phyloP scores from a whole-genome alignment of 306 rosid species.

The Cucurbita pepo region DNA sequence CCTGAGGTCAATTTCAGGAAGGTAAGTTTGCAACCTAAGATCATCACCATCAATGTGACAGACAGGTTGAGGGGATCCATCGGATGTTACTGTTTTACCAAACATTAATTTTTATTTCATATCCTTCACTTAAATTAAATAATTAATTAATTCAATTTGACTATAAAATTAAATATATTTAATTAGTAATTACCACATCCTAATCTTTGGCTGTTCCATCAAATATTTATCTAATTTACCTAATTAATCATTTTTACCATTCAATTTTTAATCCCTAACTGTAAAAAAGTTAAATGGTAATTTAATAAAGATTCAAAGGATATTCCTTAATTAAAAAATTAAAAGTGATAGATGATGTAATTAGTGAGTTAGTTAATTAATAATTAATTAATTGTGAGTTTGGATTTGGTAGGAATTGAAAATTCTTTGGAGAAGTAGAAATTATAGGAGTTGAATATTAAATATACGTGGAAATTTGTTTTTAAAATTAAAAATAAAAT shows the following conservation, averaged over 20 bases:
- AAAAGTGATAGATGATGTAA: neutral
- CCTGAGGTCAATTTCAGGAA: neutral
- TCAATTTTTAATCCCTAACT: no score
- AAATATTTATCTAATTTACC: neutral
- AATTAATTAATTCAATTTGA: neutral
- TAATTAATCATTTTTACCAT: no score
- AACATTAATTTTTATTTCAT: neutral
- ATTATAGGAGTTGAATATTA: neutral
- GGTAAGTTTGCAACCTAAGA: neutral
- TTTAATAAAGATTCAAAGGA: neutral
- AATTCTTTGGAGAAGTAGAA: neutral
- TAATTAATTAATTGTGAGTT: neutral
- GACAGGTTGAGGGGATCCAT: neutral
- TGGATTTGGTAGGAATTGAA: neutral
- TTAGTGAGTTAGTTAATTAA: neutral
- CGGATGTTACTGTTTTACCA: neutral
- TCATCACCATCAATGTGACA: neutral
- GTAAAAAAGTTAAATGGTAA: no score
- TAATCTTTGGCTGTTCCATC: neutral
- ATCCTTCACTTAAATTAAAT: neutral
- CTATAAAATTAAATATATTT: no score
- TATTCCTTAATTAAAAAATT: neutral
- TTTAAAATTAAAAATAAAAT: no score
- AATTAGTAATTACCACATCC: neutral
- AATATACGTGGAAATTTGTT: neutral